Evolutionary conservation across 2,329 filamentous ascomycete genomes (phyloP).

Genomic region (Phaeomoniella chlamydospora): DNA sequence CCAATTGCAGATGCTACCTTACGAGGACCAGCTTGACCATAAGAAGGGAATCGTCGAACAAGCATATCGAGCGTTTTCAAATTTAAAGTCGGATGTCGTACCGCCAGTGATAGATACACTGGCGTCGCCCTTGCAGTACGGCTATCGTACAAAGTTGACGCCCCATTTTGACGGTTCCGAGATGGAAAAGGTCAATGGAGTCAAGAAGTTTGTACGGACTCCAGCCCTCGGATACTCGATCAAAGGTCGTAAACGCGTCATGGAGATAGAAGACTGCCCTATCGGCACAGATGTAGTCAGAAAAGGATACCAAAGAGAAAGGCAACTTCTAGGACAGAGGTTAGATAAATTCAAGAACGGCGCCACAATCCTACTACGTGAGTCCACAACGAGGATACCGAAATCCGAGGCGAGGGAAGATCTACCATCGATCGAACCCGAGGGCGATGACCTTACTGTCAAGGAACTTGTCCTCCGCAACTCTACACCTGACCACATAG

Average conservation of each 20-base stretch:
- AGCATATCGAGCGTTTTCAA: constrained; percentile 82
- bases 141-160: constrained; percentile 91
- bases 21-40: constrained; percentile 67
- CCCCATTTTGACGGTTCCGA: constrained; percentile 83
- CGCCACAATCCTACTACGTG: constrained; percentile 76
- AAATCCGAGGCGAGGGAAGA: background rate
- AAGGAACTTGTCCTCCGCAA: constrained; percentile 36
- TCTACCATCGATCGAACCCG: constrained; percentile 11
- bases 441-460: constrained; percentile 19
- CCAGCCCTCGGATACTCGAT: constrained; percentile 82
- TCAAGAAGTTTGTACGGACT: constrained; percentile 40
- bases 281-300: constrained; percentile 81
- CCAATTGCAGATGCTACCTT: constrained; percentile 95
- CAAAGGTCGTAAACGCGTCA: constrained; percentile 63
- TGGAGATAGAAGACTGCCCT: constrained; percentile 96
- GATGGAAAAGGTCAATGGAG: constrained; percentile 35
- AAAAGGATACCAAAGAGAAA: constrained; percentile 62
- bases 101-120: constrained; percentile 73
- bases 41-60: constrained; percentile 82
- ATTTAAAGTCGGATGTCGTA: constrained; percentile 59
- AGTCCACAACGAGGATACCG: constrained; percentile 54
- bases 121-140: constrained; percentile 78
- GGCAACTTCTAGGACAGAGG: constrained; percentile 58
- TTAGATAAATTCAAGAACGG: constrained; percentile 61
- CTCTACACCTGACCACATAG: constrained; percentile 46